Conservation (phyloP, 2,329 filamentous ascomycete species). For the Botrytis medusae region DNA sequence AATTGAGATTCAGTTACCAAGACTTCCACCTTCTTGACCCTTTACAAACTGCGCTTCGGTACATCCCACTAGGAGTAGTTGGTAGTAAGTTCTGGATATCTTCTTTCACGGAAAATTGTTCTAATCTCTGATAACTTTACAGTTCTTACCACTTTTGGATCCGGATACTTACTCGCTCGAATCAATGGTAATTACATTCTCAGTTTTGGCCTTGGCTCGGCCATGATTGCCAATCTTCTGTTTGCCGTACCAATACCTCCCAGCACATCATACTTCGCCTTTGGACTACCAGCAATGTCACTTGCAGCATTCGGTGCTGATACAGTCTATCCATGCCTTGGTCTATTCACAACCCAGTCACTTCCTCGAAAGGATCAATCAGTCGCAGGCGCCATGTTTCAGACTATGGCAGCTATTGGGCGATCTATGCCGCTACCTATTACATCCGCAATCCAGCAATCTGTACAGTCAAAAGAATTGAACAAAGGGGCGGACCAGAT, state of each 20-base stretch:
- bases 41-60: constrained; percentile 67
- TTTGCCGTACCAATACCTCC: constrained; percentile 64
- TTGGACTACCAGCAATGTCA: constrained; percentile 64
- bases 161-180: constrained; percentile 33
- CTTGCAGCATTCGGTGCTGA: constrained; percentile 66
- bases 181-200: constrained; percentile 53
- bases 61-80: constrained; percentile 63
- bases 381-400: constrained; percentile 66
- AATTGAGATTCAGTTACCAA: constrained; percentile 52
- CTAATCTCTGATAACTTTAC: background rate
- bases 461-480: constrained; percentile 54
- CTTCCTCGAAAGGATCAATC: constrained; percentile 65
- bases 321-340: constrained; percentile 64
- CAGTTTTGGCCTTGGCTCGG: constrained; percentile 45
- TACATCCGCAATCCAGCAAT: constrained; percentile 63
- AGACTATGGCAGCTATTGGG: constrained; percentile 64
- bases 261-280: constrained; percentile 64
- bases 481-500: constrained; percentile 31
- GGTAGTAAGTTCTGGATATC: constrained; percentile 42
- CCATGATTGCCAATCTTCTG: constrained; percentile 54
- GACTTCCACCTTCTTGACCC: constrained; percentile 61
- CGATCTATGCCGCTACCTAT: constrained; percentile 65
- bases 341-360: constrained; percentile 63
- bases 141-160: constrained; percentile 30
- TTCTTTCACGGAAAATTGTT: background rate